Percentiles rank a stretch among this genome's conserved stretches.
These are phyloP conservation scores for Fusarium sp. DNA, from an alignment of 2,329 filamentous ascomycete genomes.

Conservation along the genomic window DNA sequence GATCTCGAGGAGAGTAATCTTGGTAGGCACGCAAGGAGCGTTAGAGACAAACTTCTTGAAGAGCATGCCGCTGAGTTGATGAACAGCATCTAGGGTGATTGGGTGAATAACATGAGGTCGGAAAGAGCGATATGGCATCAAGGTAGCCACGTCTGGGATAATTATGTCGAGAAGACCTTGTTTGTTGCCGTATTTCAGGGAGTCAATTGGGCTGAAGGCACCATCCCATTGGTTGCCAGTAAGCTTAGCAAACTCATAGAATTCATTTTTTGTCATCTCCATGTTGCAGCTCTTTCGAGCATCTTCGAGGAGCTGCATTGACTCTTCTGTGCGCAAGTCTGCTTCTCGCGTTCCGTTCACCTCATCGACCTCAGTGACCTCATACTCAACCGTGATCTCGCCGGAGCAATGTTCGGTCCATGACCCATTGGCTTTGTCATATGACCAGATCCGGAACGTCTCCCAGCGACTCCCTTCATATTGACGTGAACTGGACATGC, in stretches of 20 bases:
- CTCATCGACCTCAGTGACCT: not conserved
- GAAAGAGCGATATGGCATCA: constrained; percentile 12
- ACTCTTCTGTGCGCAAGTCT: not conserved
- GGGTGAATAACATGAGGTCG: constrained; percentile 8
- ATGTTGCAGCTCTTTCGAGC: not conserved
- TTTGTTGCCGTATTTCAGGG: constrained; percentile 3
- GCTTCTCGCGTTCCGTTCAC: not conserved
- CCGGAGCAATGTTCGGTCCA: constrained; percentile 5
- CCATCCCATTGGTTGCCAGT: constrained; percentile 13
- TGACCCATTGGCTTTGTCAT: not conserved
- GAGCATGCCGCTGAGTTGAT: constrained; percentile 2
- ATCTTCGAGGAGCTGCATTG: not conserved
- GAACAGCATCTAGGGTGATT: constrained; percentile 4
- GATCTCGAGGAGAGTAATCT: not conserved
- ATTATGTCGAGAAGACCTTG: constrained; percentile 4
- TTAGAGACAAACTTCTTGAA: constrained; percentile 18
- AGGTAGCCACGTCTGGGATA: constrained; percentile 4
- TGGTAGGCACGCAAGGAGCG: constrained; percentile 9
- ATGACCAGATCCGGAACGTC: constrained; percentile 6
- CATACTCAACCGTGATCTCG: not conserved
- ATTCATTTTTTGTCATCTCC: not conserved
- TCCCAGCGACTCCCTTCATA: constrained; percentile 11
- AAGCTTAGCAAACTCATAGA: constrained; percentile 7
- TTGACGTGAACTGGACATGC: not conserved
- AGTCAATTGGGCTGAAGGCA: constrained; percentile 1